Conservation (phyloP, 73 alveolate genomes). For the Tetrahymena borealis region DNA sequence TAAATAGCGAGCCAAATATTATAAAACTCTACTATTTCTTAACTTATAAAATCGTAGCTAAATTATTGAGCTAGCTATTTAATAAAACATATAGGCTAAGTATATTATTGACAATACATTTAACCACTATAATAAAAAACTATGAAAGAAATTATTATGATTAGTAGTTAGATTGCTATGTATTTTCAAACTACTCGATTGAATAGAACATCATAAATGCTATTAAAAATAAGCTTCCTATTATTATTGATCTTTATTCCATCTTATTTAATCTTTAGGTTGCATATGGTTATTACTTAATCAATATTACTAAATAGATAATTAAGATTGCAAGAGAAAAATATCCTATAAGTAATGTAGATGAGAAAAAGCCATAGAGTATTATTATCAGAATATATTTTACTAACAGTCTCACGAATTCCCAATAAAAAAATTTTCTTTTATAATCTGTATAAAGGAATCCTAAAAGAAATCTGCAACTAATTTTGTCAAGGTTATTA, state of each 20-base stretch:
- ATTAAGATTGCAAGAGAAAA: not conserved
- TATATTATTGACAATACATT: not conserved
- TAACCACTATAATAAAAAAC: not conserved
- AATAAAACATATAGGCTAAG: not conserved
- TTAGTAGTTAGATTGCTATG: not conserved
- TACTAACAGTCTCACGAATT: not conserved
- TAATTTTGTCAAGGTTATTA: not conserved
- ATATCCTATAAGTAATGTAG: not conserved
- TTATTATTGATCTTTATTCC: not conserved
- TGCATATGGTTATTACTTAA: not conserved
- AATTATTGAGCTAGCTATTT: not conserved
- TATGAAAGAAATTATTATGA: not conserved
- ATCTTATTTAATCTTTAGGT: not conserved
- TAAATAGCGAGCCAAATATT: too few relatives aligned
- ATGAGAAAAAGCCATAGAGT: not conserved
- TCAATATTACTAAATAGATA: not conserved
- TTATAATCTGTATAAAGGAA: not conserved
- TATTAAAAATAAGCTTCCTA: not conserved
- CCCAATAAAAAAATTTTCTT: not conserved
- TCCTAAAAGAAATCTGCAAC: not conserved
- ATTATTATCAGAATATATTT: not conserved
- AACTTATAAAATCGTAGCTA: not conserved
- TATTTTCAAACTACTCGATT: not conserved
- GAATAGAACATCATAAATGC: not conserved
- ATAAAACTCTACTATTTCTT: too few relatives aligned